Base-by-base conservation (phyloP, 2,329 filamentous ascomycete genomes). In the Dactylellina leptospora region DNA sequence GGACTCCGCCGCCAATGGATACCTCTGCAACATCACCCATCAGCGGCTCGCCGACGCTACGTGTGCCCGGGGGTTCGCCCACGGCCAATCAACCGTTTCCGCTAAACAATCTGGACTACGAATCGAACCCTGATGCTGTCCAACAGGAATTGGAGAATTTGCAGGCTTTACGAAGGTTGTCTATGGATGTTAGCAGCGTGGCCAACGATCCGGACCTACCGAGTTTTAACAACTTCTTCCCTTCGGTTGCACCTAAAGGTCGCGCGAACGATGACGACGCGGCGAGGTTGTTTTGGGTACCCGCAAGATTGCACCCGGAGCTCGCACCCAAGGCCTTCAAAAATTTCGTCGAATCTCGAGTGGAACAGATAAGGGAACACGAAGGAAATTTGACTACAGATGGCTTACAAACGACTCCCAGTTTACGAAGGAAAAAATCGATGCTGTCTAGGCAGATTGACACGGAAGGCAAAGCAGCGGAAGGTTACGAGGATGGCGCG, bases 251-350 rank as follows among this genome's bases (percentile, higher is more conserved):
- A 16, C 90, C 91, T 0, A 87, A 84, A 1, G 86, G 87, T 28
- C 85, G 87, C 71, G 90, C 91, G 74, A 90, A 96, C 77, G 92
- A 96, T 78, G 90, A 92, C 76, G 93, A 97, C 78, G 87, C 92
- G 5, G 92, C 93, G 1, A 86, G 92, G 74, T 82, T 97, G 69
- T 90, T 97, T 75, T 99, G 95, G 95, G 95, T 99, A 4, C 95
- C 95, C 3, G 95, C 95, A 22, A 87, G 92, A 68, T 85, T 99
- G 25, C 95, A 99, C 77, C 95, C 95, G 0, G 95, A 99, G 80
- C 83, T 99, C 51, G 95, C 95, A 1, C 95, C 95, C 0, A 92
- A 90, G 78, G 95, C 97, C 76, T 99, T 97, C 83, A 97, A 96
- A 80, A 93, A 90, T 0, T 99, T 97, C 76, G 85, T 99, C 1